Percentiles rank a stretch among this genome's conserved stretches.
These are phyloP conservation scores for Monascus purpureus DNA, from an alignment of 495 filamentous ascomycete genomes.

Conservation along the genomic window DNA sequence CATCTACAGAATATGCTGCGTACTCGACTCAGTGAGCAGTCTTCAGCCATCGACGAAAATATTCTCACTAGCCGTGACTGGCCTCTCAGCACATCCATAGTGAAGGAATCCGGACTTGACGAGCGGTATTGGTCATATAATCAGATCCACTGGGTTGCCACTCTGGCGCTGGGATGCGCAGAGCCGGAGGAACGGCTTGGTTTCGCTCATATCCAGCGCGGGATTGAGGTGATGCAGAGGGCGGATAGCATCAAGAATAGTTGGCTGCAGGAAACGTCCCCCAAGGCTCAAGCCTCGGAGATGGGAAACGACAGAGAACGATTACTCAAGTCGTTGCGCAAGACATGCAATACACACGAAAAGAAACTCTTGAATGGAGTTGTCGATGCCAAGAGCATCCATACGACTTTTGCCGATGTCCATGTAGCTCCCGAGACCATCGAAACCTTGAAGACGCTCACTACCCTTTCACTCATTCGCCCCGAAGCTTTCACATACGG, in stretches of 20 bases:
- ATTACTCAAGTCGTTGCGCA: slow-evolving; percentile 27
- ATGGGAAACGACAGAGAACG: slow-evolving; percentile 20
- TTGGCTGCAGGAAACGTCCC: slow-evolving; percentile 23
- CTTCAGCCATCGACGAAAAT: slow-evolving; percentile 19
- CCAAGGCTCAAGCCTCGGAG: slow-evolving; percentile 13
- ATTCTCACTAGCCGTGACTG: slow-evolving; percentile 21
- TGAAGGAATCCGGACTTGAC: slow-evolving; percentile 31
- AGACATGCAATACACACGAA: slow-evolving; percentile 57
- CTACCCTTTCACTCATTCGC: slow-evolving; percentile 70
- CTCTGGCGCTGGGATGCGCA: slow-evolving; percentile 43
- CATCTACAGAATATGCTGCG: slow-evolving; percentile 55
- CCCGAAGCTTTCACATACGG: slow-evolving; percentile 95
- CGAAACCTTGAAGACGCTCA: slow-evolving; percentile 78
- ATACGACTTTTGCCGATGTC: slow-evolving; percentile 74
- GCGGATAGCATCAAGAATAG: slow-evolving; percentile 21
- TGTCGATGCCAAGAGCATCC: slow-evolving; percentile 64
- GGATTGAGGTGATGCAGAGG: slow-evolving; percentile 23
- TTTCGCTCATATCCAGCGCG: slow-evolving; percentile 25
- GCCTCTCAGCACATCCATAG: slow-evolving; percentile 17
- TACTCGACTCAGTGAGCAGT: slow-evolving; percentile 23
- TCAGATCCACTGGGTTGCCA: slow-evolving; percentile 47
- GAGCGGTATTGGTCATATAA: slow-evolving; percentile 45
- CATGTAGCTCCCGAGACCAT: slow-evolving; percentile 71
- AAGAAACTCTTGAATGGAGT: slow-evolving; percentile 72
- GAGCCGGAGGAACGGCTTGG: slow-evolving; percentile 22